Base-by-base conservation (phyloP, 139 green algal species). In the Deuterostichococcus epilithicus region DNA sequence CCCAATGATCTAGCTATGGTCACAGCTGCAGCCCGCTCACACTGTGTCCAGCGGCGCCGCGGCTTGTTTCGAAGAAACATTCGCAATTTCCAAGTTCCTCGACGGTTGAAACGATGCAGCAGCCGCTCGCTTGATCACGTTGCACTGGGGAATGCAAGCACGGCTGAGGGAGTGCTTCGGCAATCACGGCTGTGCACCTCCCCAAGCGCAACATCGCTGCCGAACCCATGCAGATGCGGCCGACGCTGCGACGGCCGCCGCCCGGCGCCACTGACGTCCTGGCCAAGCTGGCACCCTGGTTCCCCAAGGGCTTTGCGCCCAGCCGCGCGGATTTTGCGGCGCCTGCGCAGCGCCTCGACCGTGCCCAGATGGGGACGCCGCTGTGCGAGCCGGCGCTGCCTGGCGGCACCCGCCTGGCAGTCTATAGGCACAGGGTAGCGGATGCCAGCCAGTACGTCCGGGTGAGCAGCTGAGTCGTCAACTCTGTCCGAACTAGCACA, bases 361-460 rank as follows among this genome's bases (percentile, higher is more conserved):
- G 38, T 4, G 8, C 20, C 18, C 47, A 68, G 23, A 23, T 80
- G 68, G 45, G 68, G 6, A 36, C 3, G 6, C 32, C 32, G 28
- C 25, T 80, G 28, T 28, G 33, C 8, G 25, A 47, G 13, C 47
- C 44, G 34, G 36, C 26, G 1, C 23, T 58, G 1, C 8, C 15
- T 13, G 37, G 47, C 45, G 52, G 72, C 70, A 26, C 22, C 39
- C 36, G 22, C 18, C 13, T 73, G 68, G 34, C 38, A 13, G 63
- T 84, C 71, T 71, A 82, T n/a, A 73, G 82, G 8, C 30, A 63
- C 38, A 80, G 68, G 45, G 68, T 84, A 45, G 39, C n/a, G 4
- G 71, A 73, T 0, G 79, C 83, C 23, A 80, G 75, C 8, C 52
- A 72, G 6, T 79, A 74, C 65, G 73, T 84, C 73, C 81, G 83